Percentiles rank a stretch among this genome's conserved stretches.
Conservation (phyloP, 2,329 filamentous ascomycete genomes). For the Trichoderma arundinaceum region DNA sequence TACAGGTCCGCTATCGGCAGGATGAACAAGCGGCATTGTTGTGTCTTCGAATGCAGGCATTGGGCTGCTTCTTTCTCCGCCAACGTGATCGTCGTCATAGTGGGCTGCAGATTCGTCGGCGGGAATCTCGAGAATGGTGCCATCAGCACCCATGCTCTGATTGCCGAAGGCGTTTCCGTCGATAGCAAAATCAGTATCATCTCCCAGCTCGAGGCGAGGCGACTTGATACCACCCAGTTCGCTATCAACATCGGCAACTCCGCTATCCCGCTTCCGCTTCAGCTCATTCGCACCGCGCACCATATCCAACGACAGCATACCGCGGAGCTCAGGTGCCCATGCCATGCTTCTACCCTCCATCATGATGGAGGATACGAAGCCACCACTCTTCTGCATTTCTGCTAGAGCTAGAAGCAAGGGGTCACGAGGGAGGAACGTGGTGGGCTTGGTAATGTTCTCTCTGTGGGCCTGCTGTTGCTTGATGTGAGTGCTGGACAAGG, state of each 20-base stretch:
- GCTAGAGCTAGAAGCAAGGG: slow-evolving; percentile 85
- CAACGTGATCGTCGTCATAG: slow-evolving; percentile 54
- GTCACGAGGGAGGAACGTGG: slow-evolving; percentile 84
- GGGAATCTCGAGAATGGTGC: slow-evolving; percentile 68
- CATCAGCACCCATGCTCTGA: slow-evolving; percentile 61
- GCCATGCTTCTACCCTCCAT: slow-evolving; percentile 76
- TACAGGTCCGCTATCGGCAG: slow-evolving; percentile 82
- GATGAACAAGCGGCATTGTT: slow-evolving; percentile 74
- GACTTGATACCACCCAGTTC: slow-evolving; percentile 70
- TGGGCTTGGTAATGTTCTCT: slow-evolving; percentile 81
- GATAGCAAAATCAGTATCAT: slow-evolving; percentile 62
- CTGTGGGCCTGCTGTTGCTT: slow-evolving; percentile 85
- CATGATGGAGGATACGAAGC: slow-evolving; percentile 86
- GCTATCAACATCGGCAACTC: slow-evolving; percentile 77
- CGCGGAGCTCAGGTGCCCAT: slow-evolving; percentile 92
- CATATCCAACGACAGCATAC: slow-evolving; percentile 86
- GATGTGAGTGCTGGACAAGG: slow-evolving; percentile 77
- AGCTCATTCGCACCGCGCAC: slow-evolving; percentile 77
- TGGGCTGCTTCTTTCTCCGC: slow-evolving; percentile 51
- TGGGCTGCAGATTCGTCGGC: slow-evolving; percentile 59
- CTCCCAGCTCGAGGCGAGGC: slow-evolving; percentile 70
- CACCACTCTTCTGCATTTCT: slow-evolving; percentile 89
- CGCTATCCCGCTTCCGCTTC: slow-evolving; percentile 93
- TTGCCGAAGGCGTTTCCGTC: slow-evolving; percentile 59
- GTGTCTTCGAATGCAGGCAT: slow-evolving; percentile 79